A percentile compares a stretch with the other conserved stretches of the same genome.
These are phyloP conservation scores for Nicotiana paniculata DNA, from an alignment of 257 asterid species.

Conservation along the genomic window DNA sequence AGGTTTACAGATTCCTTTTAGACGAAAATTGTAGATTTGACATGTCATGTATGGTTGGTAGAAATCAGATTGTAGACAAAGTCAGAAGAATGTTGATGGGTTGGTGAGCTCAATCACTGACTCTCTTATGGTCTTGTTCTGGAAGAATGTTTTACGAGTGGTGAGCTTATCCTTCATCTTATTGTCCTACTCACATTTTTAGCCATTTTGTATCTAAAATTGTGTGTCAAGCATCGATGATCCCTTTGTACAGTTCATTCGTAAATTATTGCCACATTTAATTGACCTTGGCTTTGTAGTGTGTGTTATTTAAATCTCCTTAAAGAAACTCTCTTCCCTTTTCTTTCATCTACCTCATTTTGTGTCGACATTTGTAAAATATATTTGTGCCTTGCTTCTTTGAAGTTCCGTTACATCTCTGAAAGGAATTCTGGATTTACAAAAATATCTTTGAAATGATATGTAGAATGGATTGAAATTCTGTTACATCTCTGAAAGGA, in stretches of 20 bases:
- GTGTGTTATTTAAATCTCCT: not conserved
- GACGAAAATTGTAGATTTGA: constrained; percentile 55
- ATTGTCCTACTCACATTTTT: not conserved
- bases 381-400: not conserved
- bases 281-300: not conserved
- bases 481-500: not conserved
- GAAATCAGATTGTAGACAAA: constrained; percentile 65
- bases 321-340: not conserved
- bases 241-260: not conserved
- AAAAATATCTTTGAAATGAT: no score
- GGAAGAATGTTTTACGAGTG: not conserved
- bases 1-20: constrained; percentile 70
- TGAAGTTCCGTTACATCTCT: not conserved
- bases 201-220: not conserved
- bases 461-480: no score
- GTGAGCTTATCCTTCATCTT: not conserved
- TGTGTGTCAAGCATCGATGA: not conserved
- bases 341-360: not conserved
- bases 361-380: not conserved
- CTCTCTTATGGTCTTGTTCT: not conserved
- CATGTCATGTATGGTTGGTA: constrained; percentile 34
- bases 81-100: constrained; percentile 82
- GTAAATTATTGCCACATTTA: not conserved
- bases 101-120: constrained; percentile 43
- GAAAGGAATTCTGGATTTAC: no score